Percentiles rank a stretch among this genome's conserved stretches.
Conservation (phyloP, 2,329 filamentous ascomycete genomes). For the Tolypocladium nubicola region DNA sequence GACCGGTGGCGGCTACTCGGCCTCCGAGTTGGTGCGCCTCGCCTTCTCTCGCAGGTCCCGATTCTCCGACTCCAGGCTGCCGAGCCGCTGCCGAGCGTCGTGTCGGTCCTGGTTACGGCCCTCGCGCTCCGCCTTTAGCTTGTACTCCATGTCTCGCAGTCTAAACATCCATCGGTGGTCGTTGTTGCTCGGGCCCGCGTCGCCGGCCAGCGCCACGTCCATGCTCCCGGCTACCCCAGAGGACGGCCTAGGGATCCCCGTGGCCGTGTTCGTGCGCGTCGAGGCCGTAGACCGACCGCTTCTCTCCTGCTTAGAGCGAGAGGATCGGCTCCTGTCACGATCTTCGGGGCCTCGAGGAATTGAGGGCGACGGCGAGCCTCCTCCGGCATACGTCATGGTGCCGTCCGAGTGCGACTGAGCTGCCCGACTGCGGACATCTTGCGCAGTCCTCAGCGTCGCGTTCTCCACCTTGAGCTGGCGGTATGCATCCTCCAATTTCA, state of each 20-base stretch:
- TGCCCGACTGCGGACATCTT: constrained; percentile 44
- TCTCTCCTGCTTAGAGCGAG: constrained; percentile 16
- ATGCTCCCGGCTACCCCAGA: constrained; percentile 12
- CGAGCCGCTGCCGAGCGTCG: constrained; percentile 69
- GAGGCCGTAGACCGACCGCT: constrained; percentile 18
- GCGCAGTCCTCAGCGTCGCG: constrained; percentile 56
- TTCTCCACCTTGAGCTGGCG: constrained; percentile 55
- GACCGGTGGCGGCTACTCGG: constrained; percentile 10
- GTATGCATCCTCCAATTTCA: constrained; percentile 49
- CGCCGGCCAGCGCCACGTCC: constrained; percentile 16
- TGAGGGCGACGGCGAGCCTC: constrained; percentile 41
- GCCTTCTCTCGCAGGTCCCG: constrained; percentile 56
- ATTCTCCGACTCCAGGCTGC: constrained; percentile 66
- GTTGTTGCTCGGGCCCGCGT: constrained; percentile 16
- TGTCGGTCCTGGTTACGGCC: constrained; percentile 73
- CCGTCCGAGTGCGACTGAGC: constrained; percentile 29
- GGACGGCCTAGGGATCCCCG: constrained; percentile 13
- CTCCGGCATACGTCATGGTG: constrained; percentile 17
- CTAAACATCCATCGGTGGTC: constrained; percentile 79
- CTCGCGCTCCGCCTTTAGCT: constrained; percentile 84
- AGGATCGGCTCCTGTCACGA: constrained; percentile 30
- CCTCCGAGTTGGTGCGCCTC: constrained; percentile 22
- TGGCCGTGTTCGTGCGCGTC: constrained; percentile 18
- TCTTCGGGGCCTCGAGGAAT: constrained; percentile 41
- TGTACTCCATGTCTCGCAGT: constrained; percentile 75